Evolutionary conservation across 2,329 filamentous ascomycete genomes (phyloP).

Genomic region (Trichoderma simmonsii): DNA sequence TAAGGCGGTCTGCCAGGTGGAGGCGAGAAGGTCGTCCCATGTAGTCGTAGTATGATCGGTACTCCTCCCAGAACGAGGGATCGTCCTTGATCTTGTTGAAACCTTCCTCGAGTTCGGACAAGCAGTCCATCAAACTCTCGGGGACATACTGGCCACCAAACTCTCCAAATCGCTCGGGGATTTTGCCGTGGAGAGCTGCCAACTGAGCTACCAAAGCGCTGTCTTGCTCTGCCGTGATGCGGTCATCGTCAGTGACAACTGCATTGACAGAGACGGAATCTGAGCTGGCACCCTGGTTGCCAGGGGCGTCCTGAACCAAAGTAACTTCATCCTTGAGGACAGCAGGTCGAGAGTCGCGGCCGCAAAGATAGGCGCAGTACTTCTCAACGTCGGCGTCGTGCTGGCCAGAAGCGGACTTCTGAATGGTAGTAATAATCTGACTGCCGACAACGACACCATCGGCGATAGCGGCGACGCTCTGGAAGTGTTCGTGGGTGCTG

Average conservation of each 20-base stretch:
- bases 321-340: slow-evolving; percentile 61
- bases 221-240: slow-evolving; percentile 56
- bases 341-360: slow-evolving; percentile 43
- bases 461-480: slow-evolving; percentile 76
- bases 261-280: slow-evolving; percentile 52
- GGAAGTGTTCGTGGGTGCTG: slow-evolving; percentile 90
- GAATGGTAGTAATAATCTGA: slow-evolving; percentile 82
- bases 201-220: slow-evolving; percentile 75
- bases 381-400: slow-evolving; percentile 70
- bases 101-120: slow-evolving; percentile 83
- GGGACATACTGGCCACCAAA: slow-evolving; percentile 98
- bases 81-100: slow-evolving; percentile 87
- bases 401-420: slow-evolving; percentile 33
- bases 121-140: slow-evolving; percentile 95
- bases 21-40: slow-evolving; percentile 93
- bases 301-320: slow-evolving; percentile 64
- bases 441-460: slow-evolving; percentile 97
- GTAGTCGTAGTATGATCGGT: slow-evolving; percentile 91
- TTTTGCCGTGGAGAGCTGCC: slow-evolving; percentile 73
- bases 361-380: slow-evolving; percentile 71
- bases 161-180: slow-evolving; percentile 86
- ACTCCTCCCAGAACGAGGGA: slow-evolving; percentile 94
- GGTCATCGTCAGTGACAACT: slow-evolving; percentile 63
- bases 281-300: slow-evolving; percentile 41
- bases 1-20: slow-evolving; percentile 83